Evolutionary conservation across 257 asterid species (phyloP), one percentile per base, ranked within the genome.

Genomic region (Misopates orontium): DNA sequence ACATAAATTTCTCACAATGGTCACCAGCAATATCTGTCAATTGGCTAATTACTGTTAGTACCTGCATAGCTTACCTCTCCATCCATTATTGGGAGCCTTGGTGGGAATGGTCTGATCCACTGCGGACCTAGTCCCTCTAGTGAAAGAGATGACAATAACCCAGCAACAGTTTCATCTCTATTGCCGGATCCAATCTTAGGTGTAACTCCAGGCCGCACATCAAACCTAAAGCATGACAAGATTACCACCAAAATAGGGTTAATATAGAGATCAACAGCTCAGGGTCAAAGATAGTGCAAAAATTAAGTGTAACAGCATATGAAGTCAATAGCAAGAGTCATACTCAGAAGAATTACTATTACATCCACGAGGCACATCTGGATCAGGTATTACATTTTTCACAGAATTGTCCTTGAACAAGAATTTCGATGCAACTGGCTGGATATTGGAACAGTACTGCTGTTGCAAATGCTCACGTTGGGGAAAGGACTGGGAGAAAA

Each of bases 61-160:
- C 51, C 61, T 64, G 40, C 65, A 71, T 45, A 48, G 7, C 71
- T 84, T 82, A 94, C 99, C 87, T 94, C 99, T 66, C 95, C 95
- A 74, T 83, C 84, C 85, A 77, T 74, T 62, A 86, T 89, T 20
- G 97, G 97, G 50, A 90, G 87, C 88, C 88, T 81, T 20, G 99
- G 99, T 55, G 99, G 99, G 47, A 70, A 62, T 13, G 97, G 96
- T 77, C 99, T 84, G 71, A 90, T 81, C 99, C 97, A 90, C 41
- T 88, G 89, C 24, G 99, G 97, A 49, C 82, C 77, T 60, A 90
- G 72, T 62, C 95, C 96, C 71, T 83, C 95, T 70, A 82, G 42
- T 10, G 99, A 88, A 56, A 81, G 69, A 66, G 82, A 80, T 24
- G 90, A 77, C 64, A 93, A 44, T 72, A 88, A 67, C 70, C 95